Evolutionary conservation across 1,284 basidiomycete genomes (phyloP).

Genomic region (Ceratobasidium sp.): DNA sequence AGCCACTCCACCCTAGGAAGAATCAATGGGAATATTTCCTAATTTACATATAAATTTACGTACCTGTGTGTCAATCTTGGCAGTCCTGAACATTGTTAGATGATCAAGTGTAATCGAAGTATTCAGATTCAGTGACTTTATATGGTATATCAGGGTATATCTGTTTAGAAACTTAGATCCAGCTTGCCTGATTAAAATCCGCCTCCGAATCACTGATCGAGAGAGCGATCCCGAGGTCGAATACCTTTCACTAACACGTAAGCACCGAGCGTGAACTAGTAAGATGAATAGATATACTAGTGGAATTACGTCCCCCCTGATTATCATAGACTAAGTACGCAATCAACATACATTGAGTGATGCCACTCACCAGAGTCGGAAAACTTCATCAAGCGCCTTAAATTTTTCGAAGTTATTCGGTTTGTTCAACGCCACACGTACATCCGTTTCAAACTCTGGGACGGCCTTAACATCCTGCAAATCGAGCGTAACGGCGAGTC

Average conservation of each 20-base stretch:
- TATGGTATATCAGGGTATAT: no score
- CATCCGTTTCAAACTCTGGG: conserved; percentile 1
- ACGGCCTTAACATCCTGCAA: not conserved
- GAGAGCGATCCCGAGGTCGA: conserved; percentile 19
- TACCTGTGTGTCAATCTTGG: conserved; percentile 3
- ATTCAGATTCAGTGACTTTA: no score
- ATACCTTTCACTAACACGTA: not conserved
- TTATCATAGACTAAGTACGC: no score
- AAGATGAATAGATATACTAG: not conserved
- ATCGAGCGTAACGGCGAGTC: not conserved
- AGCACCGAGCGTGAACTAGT: not conserved
- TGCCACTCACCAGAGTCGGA: conserved; percentile 19
- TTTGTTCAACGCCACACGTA: not conserved
- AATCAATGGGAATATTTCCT: not conserved
- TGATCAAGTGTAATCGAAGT: not conserved
- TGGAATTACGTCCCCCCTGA: conserved; percentile 36
- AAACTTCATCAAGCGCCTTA: not conserved
- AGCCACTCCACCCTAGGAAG: conserved; percentile 4
- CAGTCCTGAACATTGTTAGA: not conserved
- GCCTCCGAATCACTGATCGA: not conserved
- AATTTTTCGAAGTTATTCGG: conserved; percentile 18
- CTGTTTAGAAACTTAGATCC: no score
- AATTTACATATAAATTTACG: not conserved
- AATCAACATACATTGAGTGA: no score
- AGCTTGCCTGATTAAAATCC: not conserved